Evolutionary conservation across 768 basidiomycete species (phyloP).

Genomic region (Rickenella mellea): DNA sequence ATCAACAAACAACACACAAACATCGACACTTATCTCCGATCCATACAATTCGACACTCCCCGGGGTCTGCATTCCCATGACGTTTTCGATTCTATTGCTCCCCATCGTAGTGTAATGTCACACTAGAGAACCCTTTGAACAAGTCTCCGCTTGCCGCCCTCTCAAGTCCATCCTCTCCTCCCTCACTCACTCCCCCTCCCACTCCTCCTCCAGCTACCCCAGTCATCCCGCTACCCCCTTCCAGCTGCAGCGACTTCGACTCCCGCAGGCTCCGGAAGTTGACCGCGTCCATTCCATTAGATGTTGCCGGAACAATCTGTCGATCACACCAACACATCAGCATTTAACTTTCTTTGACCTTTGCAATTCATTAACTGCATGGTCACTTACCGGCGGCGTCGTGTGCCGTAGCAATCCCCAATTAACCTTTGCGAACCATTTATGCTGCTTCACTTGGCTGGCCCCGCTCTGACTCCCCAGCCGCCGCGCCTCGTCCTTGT

Average conservation of each 20-base stretch:
- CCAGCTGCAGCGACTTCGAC: constrained; percentile 84
- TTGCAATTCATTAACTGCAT: no score
- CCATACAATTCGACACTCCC: no score
- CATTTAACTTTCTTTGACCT: no score
- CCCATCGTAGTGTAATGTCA: constrained; percentile 73
- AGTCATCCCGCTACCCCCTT: constrained; percentile 28
- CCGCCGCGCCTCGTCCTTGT: constrained; percentile 85
- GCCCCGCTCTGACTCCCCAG: constrained; percentile 91
- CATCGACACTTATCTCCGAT: no score
- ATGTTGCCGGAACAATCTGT: constrained; percentile 74
- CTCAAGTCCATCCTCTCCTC: constrained; percentile 37
- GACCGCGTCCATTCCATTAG: constrained; percentile 72
- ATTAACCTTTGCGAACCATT: constrained; percentile 94
- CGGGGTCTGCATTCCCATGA: no score
- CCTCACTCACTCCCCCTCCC: constrained; percentile 24
- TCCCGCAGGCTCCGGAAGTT: constrained; percentile 91
- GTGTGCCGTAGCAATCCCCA: constrained; percentile 94
- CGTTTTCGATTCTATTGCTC: no score
- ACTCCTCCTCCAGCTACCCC: constrained; percentile 24
- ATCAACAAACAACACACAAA: no score
- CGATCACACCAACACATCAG: constrained; percentile 2
- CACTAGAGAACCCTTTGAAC: constrained; percentile 84
- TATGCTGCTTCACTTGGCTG: constrained; percentile 97
- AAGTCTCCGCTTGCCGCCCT: constrained; percentile 47
- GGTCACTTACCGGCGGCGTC: constrained; percentile 82